Evolutionary conservation across 768 basidiomycete species (phyloP), one percentile per base, ranked within the genome.

Genomic region (Panus rudis): DNA sequence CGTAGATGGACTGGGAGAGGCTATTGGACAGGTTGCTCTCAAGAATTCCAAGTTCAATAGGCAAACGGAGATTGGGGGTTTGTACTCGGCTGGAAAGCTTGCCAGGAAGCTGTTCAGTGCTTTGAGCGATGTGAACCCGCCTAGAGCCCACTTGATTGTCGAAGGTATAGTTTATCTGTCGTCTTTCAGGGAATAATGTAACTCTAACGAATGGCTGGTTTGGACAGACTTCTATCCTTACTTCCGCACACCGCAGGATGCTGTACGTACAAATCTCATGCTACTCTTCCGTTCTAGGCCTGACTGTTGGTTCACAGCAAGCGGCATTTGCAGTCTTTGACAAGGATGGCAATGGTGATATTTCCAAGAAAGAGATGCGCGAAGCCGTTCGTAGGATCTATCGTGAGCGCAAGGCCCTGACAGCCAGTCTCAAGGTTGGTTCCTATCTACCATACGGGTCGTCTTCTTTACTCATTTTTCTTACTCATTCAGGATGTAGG

Each of bases 311-410:
- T 39, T 27, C 37, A 6, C 54, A 84, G 78, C 75, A 81, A 44
- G 75, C 73, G 21, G 82, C 81, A 8, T 89, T 88, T 49, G 63
- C 67, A 11, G 49, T 86, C 5, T 88, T 88, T 47, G 86, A 89
- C 56, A 83, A 80, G 56, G 86, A 88, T 57, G 79, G 72, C n/a
- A 90, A 90, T 53, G 87, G 85, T 8, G 86, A 89, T 51, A 82
- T 89, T 37, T 72, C 70, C 2, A 87, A 79, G 57, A 69, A 65
- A 16, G 87, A 90, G 61, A 90, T 89, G 84, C 74, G 87, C 25
- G 83, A 85, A 54, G 83, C 82, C 2, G 86, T 90, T 6, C 82
- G 84, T 49, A 67, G 84, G 27, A 87, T 89, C 34, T 90, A 90
- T 54, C 69, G 74, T 37, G 86, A 90, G 58, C 74, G 86, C 14